Conservation (phyloP, 768 basidiomycete genomes). For the Boletus reticulatus region DNA sequence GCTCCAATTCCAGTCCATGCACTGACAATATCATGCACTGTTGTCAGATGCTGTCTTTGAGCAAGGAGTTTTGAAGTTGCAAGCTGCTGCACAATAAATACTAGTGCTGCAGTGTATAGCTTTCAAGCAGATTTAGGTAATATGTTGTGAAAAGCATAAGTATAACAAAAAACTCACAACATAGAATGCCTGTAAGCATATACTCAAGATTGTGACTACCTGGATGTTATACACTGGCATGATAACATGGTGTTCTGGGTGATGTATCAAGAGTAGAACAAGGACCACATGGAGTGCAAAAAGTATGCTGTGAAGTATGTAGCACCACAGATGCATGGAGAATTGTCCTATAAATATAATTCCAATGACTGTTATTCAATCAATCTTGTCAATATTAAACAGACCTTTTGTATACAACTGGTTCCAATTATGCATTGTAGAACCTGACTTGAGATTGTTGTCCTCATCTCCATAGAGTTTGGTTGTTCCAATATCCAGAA, state of each 20-base stretch:
- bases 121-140: background rate
- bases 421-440: background rate
- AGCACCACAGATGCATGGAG: background rate
- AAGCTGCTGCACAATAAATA: constrained; percentile 20
- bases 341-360: background rate
- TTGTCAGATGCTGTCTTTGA: constrained; percentile 13
- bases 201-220: background rate
- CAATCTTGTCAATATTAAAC: background rate
- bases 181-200: background rate
- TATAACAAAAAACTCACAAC: background rate
- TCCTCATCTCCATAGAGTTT: background rate
- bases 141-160: background rate
- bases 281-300: background rate
- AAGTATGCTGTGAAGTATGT: background rate
- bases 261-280: background rate
- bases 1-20: constrained; percentile 25
- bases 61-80: constrained; percentile 2
- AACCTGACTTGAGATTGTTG: background rate
- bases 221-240: background rate
- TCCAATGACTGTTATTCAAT: background rate
- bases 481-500: background rate
- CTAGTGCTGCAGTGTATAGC: constrained; percentile 15
- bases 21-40: constrained; percentile 13
- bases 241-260: background rate
- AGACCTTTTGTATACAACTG: background rate